Percentiles rank a stretch among this genome's conserved stretches.
These are phyloP conservation scores for Hypoxylon sp. DNA, from an alignment of 2,329 filamentous ascomycete species.

Conservation along the genomic window DNA sequence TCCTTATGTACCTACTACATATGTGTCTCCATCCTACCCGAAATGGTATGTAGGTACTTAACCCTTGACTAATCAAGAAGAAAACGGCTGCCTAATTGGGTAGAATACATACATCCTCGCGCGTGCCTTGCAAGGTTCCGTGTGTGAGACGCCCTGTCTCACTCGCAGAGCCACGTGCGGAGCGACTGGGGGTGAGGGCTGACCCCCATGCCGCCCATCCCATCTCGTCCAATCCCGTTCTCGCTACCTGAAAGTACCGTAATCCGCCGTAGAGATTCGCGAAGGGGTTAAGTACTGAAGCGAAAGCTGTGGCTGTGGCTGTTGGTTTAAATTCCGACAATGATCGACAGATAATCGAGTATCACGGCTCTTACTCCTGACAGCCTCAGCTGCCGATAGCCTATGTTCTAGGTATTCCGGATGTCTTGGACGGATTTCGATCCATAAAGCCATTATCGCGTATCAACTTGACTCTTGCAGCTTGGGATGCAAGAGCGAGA, in stretches of 20 bases:
- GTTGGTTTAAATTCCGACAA: slow-evolving; percentile 4
- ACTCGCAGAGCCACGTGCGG: slow-evolving; percentile 38
- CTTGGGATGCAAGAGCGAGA: slow-evolving; percentile 7
- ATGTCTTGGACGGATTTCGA: slow-evolving; percentile 15
- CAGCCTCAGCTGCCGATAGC: not conserved
- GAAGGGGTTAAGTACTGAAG: slow-evolving; percentile 15
- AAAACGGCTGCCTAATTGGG: slow-evolving; percentile 28
- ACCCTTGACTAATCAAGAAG: slow-evolving; percentile 27
- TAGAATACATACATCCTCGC: slow-evolving; percentile 31
- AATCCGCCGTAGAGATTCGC: not conserved
- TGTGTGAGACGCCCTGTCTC: slow-evolving; percentile 24
- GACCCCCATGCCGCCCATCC: slow-evolving; percentile 16
- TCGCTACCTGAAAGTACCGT: slow-evolving; percentile 15
- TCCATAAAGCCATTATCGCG: not conserved
- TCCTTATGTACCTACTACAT: not conserved
- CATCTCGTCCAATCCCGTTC: not conserved
- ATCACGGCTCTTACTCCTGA: slow-evolving; percentile 1
- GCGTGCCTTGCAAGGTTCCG: slow-evolving; percentile 29
- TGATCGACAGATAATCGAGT: slow-evolving; percentile 8
- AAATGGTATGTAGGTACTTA: slow-evolving; percentile 14
- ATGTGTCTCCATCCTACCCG: not conserved
- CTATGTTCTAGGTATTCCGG: not conserved
- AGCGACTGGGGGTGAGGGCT: slow-evolving; percentile 22
- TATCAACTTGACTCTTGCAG: not conserved
- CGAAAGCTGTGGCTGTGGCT: slow-evolving; percentile 10